Evolutionary conservation across 257 asterid genomes (phyloP), one percentile per base, ranked within the genome.

Genomic region (Solanum stenotomum): DNA sequence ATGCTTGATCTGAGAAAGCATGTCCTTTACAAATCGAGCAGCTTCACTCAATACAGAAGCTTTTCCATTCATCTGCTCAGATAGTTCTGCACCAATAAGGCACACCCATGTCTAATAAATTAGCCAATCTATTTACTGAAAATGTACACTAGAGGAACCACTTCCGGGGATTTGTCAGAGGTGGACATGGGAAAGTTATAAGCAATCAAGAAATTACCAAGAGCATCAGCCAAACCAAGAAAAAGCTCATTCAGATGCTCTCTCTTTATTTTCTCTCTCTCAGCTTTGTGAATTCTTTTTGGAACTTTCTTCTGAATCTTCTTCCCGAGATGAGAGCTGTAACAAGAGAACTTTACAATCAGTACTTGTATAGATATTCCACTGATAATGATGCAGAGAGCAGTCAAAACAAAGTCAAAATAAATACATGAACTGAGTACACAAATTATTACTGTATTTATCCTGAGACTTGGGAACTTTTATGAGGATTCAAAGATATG

Each of bases 221-320:
- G 89, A 89, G 93, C 90, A 88, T 90, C 90, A 40, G 95, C 95
- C 90, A 95, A 89, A 75, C 92, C 92, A 90, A 92, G 93, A 90
- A 93, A 93, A 56, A 92, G 92, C 52, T 92, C 95, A 35, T 95
- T 95, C 87, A 93, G 84, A 87, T 91, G 92, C 68, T 93, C 94
- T 3, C 96, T 96, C 92, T 92, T 95, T 93, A 92, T 87, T 88
- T 90, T 95, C 92, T 94, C 98, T 87, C 96, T 95, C 93, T 93
- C 94, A 7, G 97, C 90, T 90, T 95, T 95, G 91, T 92, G 94
- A 86, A 92, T 85, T 87, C 94, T 91, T 89, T 89, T 95, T 5
- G 94, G 95, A 82, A 92, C 88, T 90, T 89, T 93, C 72, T 86
- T 88, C 61, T 71, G 89, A 67, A 91, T 92, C 91, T 93, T 92